phyloP scores from a whole-genome alignment of 179 eudicot genomes.

The Vitellaria paradoxa region DNA sequence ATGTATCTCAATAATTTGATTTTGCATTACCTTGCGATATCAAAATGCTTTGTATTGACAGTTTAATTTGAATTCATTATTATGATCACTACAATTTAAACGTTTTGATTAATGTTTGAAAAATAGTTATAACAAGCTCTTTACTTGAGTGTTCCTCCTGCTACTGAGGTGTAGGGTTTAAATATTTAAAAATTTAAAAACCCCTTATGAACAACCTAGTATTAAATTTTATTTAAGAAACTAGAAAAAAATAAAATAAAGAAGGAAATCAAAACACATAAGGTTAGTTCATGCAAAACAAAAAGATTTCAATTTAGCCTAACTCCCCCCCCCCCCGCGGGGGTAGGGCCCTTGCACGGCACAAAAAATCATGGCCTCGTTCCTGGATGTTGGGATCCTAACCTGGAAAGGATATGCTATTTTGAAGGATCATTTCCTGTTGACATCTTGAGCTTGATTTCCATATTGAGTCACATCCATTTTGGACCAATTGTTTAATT shows the following conservation, averaged over 20 bases:
- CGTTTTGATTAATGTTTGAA: not conserved
- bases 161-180: not conserved
- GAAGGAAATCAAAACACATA: no score
- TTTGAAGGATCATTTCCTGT: not conserved
- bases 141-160: not conserved
- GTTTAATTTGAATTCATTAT: conserved; percentile 2
- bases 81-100: not conserved
- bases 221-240: no score
- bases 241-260: no score
- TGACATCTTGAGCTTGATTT: not conserved
- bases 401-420: not conserved
- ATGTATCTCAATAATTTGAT: not conserved
- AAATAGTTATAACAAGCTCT: not conserved
- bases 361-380: not conserved
- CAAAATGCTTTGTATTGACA: not conserved
- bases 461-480: not conserved
- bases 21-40: not conserved
- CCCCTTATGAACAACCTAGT: no score
- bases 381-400: not conserved
- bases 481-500: not conserved
- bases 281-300: not conserved
- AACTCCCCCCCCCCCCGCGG: no score
- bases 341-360: no score
- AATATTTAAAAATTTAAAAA: not conserved
- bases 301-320: not conserved